phyloP scores from a whole-genome alignment of 305 asterid species.

The Ilex paraguariensis region DNA sequence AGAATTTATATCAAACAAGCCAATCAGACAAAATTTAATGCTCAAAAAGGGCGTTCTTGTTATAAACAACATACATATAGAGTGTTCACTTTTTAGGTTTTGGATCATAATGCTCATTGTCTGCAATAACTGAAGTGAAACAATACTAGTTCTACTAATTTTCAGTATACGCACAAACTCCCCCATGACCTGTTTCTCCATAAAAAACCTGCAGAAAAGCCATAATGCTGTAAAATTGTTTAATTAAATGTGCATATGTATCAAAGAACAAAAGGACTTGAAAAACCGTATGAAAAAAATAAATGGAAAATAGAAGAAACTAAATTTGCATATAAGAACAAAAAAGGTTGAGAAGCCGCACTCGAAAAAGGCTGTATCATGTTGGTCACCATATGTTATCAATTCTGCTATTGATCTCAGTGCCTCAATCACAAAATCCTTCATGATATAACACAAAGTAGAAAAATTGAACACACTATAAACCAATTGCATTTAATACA shows the following conservation, averaged over 20 bases:
- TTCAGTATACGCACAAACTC: slow-evolving; percentile 86
- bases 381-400: slow-evolving; percentile 96
- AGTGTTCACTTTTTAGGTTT: slow-evolving; percentile 82
- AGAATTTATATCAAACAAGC: slow-evolving; percentile 26
- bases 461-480: slow-evolving; percentile 11
- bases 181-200: slow-evolving; percentile 99
- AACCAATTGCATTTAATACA: neutral
- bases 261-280: neutral
- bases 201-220: slow-evolving; percentile 63
- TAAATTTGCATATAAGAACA: slow-evolving; percentile 17
- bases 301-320: slow-evolving; percentile 4
- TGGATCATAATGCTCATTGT: slow-evolving; percentile 98
- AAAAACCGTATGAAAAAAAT: slow-evolving; percentile 6
- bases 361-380: slow-evolving; percentile 94
- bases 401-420: slow-evolving; percentile 93
- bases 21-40: neutral
- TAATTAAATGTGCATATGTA: neutral
- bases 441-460: slow-evolving; percentile 15
- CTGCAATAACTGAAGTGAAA: slow-evolving; percentile 93
- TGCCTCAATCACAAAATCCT: slow-evolving; percentile 96
- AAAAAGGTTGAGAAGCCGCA: slow-evolving; percentile 27
- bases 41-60: slow-evolving; percentile 9
- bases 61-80: slow-evolving; percentile 70
- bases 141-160: slow-evolving; percentile 57
- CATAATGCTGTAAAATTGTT: slow-evolving; percentile 16